These are phyloP conservation scores for Cercospora nicotianae DNA, from an alignment of 2,329 filamentous ascomycete genomes.

Conservation along the genomic window DNA sequence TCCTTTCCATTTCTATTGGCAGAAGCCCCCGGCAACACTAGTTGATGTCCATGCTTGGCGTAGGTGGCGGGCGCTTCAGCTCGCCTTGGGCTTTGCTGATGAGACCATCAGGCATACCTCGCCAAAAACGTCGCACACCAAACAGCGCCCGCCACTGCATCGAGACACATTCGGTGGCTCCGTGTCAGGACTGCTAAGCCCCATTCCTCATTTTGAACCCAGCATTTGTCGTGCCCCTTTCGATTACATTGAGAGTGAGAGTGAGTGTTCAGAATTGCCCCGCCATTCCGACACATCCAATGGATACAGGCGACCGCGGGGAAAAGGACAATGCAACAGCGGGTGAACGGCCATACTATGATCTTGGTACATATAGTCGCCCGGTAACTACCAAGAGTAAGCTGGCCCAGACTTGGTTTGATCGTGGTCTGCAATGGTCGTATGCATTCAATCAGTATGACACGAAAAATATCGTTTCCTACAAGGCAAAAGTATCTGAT, in stretches of 20 bases:
- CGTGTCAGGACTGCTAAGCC: neutral
- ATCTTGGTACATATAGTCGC: conserved; percentile 62
- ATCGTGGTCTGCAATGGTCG: conserved; percentile 70
- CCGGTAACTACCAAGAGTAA: conserved; percentile 54
- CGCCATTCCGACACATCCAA: neutral
- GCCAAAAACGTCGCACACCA: neutral
- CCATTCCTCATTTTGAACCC: neutral
- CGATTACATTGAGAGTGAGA: neutral
- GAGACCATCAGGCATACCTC: neutral
- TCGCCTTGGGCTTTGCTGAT: neutral
- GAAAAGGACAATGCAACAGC: neutral
- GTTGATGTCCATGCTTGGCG: conserved; percentile 10
- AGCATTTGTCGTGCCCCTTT: neutral
- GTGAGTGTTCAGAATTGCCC: neutral
- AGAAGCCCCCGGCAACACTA: neutral
- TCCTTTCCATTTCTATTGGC: neutral
- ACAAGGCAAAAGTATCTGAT: neutral
- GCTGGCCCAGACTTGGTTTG: conserved; percentile 66
- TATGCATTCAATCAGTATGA: conserved; percentile 69
- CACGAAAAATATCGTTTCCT: neutral
- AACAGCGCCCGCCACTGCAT: neutral
- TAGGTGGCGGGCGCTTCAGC: conserved; percentile 1
- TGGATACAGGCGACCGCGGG: neutral
- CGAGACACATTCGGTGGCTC: neutral
- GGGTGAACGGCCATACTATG: conserved; percentile 39